Evolutionary conservation across 2,329 filamentous ascomycete genomes (phyloP), one percentile per base, ranked within the genome.

Genomic region (Cytospora paraplurivora): DNA sequence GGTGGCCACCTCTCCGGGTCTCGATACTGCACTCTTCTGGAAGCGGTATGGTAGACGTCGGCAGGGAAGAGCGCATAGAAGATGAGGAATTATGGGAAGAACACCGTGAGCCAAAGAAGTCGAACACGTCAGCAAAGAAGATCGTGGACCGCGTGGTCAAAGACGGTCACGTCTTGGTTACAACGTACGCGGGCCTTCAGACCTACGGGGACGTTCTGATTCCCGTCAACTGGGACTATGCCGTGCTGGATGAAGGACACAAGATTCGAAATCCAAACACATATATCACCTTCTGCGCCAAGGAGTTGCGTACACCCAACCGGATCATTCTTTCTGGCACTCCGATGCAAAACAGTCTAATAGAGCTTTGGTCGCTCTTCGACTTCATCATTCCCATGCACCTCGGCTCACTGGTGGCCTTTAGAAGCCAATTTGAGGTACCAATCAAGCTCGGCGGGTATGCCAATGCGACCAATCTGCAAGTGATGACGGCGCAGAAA

Each of bases 1-100:
- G 96, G 96, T 99, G 96, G 96, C 95, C 95, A n/a, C 89, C 95
- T n/a, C 81, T 99, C 37, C 86, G 96, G 50, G 95, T 99, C 6
- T 96, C 93, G 0, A 98, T 99, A 66, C 76, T 99, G 56, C 95
- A 99, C 73, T 92, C 92, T 0, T 97, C 95, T 5, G 95, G 95
- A 3, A 98, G 93, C 74, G 96, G 95, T 19, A 98, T 99, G 94
- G 79, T 97, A 59, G 93, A 96, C 68, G 81, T 96, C 32, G 81
- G 80, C 38, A 81, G 82, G 56, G 91, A 94, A 74, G 85, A 85
- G 35, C 75, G 72, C 27, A 73, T 80, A 2, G 79, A 81, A n/a
- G 78, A 88, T 75, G 77, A 87, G 75, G 76, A 85, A 69, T 76
- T 80, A 17, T 79, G 81, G 61, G 79, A 82, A 50, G 77, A 82